Conservation (phyloP, 139 green algal species). For the Asterochloris sp. region DNA sequence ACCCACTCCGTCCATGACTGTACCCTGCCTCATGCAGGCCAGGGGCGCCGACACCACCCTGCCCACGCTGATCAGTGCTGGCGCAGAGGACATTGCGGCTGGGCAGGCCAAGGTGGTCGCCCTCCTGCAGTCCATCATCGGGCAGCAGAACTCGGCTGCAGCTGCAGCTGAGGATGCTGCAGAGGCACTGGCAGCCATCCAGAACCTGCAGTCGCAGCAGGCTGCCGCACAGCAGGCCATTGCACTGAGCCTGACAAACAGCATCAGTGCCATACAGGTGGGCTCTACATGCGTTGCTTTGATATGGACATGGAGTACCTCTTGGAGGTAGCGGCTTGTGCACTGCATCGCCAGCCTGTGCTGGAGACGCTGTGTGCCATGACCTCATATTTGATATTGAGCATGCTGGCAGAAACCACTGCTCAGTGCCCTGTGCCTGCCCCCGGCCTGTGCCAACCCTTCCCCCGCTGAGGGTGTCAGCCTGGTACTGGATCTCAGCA, state of each 20-base stretch:
- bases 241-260: slow-evolving; percentile 40
- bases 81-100: slow-evolving; percentile 48
- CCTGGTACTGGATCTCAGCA: too few relatives aligned
- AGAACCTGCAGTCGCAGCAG: slow-evolving; percentile 37
- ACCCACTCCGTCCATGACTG: too few relatives aligned
- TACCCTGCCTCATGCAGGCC: not conserved
- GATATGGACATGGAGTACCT: too few relatives aligned
- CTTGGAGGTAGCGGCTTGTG: too few relatives aligned
- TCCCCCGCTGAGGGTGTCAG: too few relatives aligned
- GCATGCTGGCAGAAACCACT: too few relatives aligned
- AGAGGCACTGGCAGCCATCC: slow-evolving; percentile 35
- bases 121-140: slow-evolving; percentile 63
- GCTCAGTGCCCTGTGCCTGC: too few relatives aligned
- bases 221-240: slow-evolving; percentile 43
- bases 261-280: slow-evolving; percentile 59
- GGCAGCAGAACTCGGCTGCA: slow-evolving; percentile 55
- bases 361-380: too few relatives aligned
- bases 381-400: too few relatives aligned
- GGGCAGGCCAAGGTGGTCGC: slow-evolving; percentile 44
- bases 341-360: too few relatives aligned
- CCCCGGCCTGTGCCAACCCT: too few relatives aligned
- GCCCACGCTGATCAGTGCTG: slow-evolving; percentile 57
- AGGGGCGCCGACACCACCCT: slow-evolving; percentile 52
- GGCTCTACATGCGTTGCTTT: too few relatives aligned
- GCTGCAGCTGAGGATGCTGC: slow-evolving; percentile 31